phyloP scores from a whole-genome alignment of 495 filamentous ascomycete species.

The Xylaria flabelliformis region DNA sequence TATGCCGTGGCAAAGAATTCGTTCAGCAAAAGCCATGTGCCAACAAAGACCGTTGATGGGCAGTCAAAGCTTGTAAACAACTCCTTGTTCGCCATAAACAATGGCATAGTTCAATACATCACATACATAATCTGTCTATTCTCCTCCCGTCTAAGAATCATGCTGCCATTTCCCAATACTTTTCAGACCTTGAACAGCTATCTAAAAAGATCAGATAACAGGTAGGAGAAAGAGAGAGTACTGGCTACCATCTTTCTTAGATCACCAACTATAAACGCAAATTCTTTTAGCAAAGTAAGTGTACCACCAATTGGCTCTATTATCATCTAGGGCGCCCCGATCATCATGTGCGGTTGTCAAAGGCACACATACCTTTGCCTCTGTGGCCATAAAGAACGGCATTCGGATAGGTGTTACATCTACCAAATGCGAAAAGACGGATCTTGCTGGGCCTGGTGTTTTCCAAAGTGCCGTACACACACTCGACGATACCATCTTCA shows the following conservation, averaged over 20 bases:
- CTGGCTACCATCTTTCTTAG: slow-evolving; percentile 16
- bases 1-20: background rate
- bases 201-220: background rate
- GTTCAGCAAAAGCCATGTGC: background rate
- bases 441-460: slow-evolving; percentile 1
- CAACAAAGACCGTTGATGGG: background rate
- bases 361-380: slow-evolving; percentile 30
- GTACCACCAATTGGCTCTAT: background rate
- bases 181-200: background rate
- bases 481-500: background rate
- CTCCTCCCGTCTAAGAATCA: background rate
- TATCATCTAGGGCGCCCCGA: background rate
- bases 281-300: background rate
- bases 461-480: slow-evolving; percentile 2
- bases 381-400: slow-evolving; percentile 36
- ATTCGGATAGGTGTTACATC: slow-evolving; percentile 19
- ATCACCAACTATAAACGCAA: background rate
- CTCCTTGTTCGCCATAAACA: slow-evolving; percentile 1
- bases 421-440: slow-evolving; percentile 16
- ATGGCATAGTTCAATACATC: background rate
- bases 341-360: slow-evolving; percentile 33
- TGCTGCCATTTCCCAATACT: background rate
- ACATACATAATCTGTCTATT: slow-evolving; percentile 1
- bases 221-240: background rate
- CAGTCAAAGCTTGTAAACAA: background rate